Conservation (phyloP, 768 basidiomycete species). For the Calvatia gigantea region DNA sequence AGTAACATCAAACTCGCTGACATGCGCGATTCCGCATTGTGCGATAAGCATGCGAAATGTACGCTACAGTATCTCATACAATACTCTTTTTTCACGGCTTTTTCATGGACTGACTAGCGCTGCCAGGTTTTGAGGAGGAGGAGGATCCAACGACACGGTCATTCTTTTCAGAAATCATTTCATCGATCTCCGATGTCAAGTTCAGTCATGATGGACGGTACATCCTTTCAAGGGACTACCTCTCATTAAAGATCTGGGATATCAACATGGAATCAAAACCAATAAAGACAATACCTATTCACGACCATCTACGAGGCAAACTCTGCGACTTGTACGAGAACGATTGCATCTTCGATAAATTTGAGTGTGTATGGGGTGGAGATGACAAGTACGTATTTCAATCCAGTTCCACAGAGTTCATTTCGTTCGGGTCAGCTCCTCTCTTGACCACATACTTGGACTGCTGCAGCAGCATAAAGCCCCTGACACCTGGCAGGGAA, state of each 20-base stretch:
- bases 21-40: constrained; percentile 97
- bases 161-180: constrained; percentile 99
- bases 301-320: constrained; percentile 95
- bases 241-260: constrained; percentile 99
- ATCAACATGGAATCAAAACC: constrained; percentile 98
- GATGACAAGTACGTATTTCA: constrained; percentile 78
- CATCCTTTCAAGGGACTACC: constrained; percentile 94
- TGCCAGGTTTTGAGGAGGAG: constrained; percentile 93
- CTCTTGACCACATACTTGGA: no score
- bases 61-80: no score
- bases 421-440: no score
- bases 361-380: constrained; percentile 97
- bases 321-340: constrained; percentile 99
- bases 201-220: constrained; percentile 97
- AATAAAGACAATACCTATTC: constrained; percentile 96
- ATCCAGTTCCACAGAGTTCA: constrained; percentile 21
- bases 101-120: constrained; percentile 13
- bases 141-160: constrained; percentile 97
- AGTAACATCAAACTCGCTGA: constrained; percentile 99
- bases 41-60: constrained; percentile 97
- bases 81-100: constrained; percentile 1
- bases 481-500: neutral
- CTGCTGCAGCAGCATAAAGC: constrained; percentile 1
- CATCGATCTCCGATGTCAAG: constrained; percentile 99
- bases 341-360: constrained; percentile 99